Evolutionary conservation across 371 early-diverging fungal genomes (phyloP).

Genomic region (Smittium mucronatum): DNA sequence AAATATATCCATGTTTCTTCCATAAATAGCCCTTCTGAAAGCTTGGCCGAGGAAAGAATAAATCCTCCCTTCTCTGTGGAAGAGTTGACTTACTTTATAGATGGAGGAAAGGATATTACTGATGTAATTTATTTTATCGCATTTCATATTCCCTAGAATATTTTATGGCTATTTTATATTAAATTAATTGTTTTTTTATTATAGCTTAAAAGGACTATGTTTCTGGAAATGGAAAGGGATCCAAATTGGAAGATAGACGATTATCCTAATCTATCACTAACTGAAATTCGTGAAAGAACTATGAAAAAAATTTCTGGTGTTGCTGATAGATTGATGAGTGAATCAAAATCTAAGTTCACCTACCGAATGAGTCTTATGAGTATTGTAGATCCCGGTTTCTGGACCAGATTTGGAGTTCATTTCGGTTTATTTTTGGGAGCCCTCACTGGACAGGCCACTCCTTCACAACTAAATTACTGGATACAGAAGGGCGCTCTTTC

Average conservation of each 20-base stretch:
- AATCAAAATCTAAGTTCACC: conserved; percentile 58
- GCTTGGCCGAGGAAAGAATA: conserved; percentile 52
- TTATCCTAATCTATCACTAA: conserved; percentile 59
- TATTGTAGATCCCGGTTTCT: conserved; percentile 74
- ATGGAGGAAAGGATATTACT: conserved; percentile 58
- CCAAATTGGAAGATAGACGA: conserved; percentile 72
- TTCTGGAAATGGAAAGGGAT: conserved; percentile 80
- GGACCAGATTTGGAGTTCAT: conserved; percentile 88
- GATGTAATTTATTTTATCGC: not conserved
- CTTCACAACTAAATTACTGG: conserved; percentile 79
- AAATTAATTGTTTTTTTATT: not conserved
- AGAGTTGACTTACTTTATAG: conserved; percentile 66
- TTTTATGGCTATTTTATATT: not conserved
- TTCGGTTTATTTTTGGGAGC: conserved; percentile 84
- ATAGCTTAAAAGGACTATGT: conserved; percentile 62
- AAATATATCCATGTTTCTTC: no score
- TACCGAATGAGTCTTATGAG: conserved; percentile 69
- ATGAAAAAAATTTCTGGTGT: conserved; percentile 72
- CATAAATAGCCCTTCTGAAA: conserved; percentile 29
- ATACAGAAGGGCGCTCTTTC: conserved; percentile 72
- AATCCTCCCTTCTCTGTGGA: conserved; percentile 61
- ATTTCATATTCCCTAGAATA: conserved; percentile 23
- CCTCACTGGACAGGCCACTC: conserved; percentile 73
- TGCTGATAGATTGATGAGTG: conserved; percentile 59
- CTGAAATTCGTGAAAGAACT: conserved; percentile 68